Base-by-base conservation (phyloP, 2,329 filamentous ascomycete genomes). In the Fusarium sororula region DNA sequence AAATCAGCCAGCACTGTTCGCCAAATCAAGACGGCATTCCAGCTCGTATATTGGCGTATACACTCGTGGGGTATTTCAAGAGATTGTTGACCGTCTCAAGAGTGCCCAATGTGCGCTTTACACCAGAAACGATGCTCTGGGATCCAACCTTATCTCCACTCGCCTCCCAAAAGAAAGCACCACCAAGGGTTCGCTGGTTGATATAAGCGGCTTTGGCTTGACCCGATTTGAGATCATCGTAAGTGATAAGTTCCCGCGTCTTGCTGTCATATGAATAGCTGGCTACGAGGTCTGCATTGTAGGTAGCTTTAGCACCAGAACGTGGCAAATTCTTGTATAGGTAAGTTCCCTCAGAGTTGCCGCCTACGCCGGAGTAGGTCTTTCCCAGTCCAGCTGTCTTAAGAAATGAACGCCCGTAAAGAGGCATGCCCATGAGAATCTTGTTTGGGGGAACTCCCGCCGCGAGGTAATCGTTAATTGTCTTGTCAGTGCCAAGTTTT, bases 121-220 rank as follows among this genome's bases (percentile, higher is more conserved):
- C 79, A 13, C 86, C 86, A 24, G 83, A 80, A 26, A 93, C 89
- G 71, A 96, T 82, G 76, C 92, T 94, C 26, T 76, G 71, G 3
- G 77, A 78, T 38, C 85, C 87, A 1, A 70, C 75, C 72, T 81
- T 84, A 77, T 97, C 94, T 18, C 90, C 91, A 73, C 90, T 92
- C 15, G 90, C 91, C 82, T 97, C 94, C 94, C 94, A 97, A 88
- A 93, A 97, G 86, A 96, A 93, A 1, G 89, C 91, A 18, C 94
- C 94, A 3, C 92, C 94, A 3, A 97, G 87, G 0, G 88, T 84
- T 60, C 86, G 85, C 28, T 83, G 77, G 74, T 85, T 83, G 73
- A 96, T 86, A 78, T 92, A 96, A 14, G 84, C 79, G 2, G 88
- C 88, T 84, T 96, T 97, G 72, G 83, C 79, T 35, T 80, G 80